These are phyloP conservation scores for Amanita phalloides DNA, from an alignment of 768 basidiomycete species.

Conservation along the genomic window DNA sequence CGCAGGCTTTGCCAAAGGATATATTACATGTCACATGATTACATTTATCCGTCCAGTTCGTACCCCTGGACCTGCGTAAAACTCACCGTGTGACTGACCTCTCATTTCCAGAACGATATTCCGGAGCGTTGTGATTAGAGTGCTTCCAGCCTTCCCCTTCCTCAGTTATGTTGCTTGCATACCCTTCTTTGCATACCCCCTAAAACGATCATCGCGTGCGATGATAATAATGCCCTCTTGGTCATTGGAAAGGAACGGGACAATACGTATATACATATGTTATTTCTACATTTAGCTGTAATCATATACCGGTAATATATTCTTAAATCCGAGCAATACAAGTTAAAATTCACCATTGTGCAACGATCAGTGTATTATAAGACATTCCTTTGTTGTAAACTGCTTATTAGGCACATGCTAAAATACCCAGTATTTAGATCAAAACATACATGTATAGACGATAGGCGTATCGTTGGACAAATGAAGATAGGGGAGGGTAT, in stretches of 20 bases:
- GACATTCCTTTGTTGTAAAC: background rate
- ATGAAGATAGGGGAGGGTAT: background rate
- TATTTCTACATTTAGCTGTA: constrained; percentile 1
- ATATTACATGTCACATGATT: constrained; percentile 77
- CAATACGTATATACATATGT: background rate
- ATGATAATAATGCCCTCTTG: constrained; percentile 8
- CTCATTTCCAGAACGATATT: constrained; percentile 32
- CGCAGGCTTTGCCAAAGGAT: constrained; percentile 70
- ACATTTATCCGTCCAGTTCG: constrained; percentile 59
- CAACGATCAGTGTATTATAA: background rate
- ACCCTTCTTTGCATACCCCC: background rate
- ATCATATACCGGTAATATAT: background rate
- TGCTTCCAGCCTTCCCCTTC: background rate
- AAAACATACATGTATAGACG: constrained; percentile 3
- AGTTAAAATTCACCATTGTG: background rate
- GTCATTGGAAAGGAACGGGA: constrained; percentile 4
- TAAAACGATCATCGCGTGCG: background rate
- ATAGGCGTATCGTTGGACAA: background rate
- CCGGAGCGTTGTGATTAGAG: constrained; percentile 35
- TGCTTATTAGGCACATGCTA: background rate
- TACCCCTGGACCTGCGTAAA: constrained; percentile 5
- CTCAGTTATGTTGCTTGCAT: background rate
- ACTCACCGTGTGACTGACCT: constrained; percentile 7
- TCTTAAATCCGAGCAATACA: background rate
- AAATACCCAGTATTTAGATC: background rate